phyloP scores from a whole-genome alignment of 805 yeast genomes.

The Candida bentonensis region DNA sequence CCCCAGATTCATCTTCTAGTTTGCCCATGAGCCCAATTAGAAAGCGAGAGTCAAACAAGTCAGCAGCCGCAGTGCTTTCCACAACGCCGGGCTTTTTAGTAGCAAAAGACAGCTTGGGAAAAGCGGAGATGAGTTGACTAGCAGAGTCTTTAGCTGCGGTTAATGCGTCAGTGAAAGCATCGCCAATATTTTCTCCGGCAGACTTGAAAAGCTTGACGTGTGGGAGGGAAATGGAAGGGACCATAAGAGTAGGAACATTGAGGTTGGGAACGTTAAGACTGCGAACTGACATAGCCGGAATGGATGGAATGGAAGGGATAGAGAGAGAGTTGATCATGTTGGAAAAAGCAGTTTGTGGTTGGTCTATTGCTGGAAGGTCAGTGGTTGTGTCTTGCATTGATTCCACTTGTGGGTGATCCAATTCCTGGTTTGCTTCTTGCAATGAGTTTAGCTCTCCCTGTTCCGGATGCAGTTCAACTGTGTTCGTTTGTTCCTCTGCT shows the following conservation, averaged over 20 bases:
- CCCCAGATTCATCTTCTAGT: slow-evolving; percentile 9
- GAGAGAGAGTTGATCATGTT: neutral
- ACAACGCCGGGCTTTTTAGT: neutral
- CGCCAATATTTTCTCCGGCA: slow-evolving; percentile 5
- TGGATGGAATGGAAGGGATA: neutral
- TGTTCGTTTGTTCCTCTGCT: neutral
- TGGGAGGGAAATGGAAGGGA: neutral
- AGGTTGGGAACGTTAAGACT: no score
- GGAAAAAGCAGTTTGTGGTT: neutral
- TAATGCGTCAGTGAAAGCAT: slow-evolving; percentile 5
- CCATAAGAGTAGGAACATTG: neutral
- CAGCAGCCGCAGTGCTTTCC: slow-evolving; percentile 6
- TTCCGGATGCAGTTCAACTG: neutral
- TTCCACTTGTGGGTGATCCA: neutral
- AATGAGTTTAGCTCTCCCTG: neutral
- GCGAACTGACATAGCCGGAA: no score
- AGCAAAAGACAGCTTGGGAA: neutral
- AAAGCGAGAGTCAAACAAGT: slow-evolving; percentile 11
- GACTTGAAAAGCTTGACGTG: slow-evolving; percentile 2
- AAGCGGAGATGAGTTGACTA: neutral
- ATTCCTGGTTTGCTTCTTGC: neutral
- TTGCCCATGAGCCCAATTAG: slow-evolving; percentile 11
- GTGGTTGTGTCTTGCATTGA: neutral
- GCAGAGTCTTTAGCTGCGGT: neutral
- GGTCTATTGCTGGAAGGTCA: neutral